Evolutionary conservation across 2,329 filamentous ascomycete genomes (phyloP), one percentile per base, ranked within the genome.

Genomic region (Colletotrichum sidae): DNA sequence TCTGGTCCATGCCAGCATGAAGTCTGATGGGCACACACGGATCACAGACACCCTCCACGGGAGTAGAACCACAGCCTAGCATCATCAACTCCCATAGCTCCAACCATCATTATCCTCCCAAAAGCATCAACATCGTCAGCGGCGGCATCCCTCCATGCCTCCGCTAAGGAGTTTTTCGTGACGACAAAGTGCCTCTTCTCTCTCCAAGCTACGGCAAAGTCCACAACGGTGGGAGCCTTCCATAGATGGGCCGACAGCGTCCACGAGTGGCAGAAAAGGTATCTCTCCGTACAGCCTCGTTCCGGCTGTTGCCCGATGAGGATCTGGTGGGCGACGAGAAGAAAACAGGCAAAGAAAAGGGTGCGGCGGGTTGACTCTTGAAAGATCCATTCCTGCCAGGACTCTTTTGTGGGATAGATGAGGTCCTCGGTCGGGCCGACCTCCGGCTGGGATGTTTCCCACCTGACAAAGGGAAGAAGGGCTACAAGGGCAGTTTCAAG

Each of bases 311-410:
- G 68, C 2, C 75, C 75, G 2, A 73, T 62, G n/a, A 81, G 66
- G 13, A 78, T 67, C 2, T 76, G 73, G 62, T 80, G 79, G 11
- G 72, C 66, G 51, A 80, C 76, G 15, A 78, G 55, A 56, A 86
- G 78, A 47, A 83, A 85, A 67, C 83, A 82, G 0, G 80, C 72
- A 11, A 84, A 75, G 1, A 88, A 73, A 0, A 84, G 75, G 0
- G 85, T 88, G 13, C 86, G 81, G 2, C 85, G 79, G 1, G 81
- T 76, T 0, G 84, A 86, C 70, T 88, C 86, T 10, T 85, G 79
- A 17, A 86, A 76, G 3, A 85, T 73, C 83, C 83, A 88, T 2
- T 77, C 75, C 8, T 74, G 71, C 85, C 85, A 88, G 49, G 83
- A 83, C 0, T 76, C 68, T 15, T 76, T 77, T 1, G 79, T 78